A percentile compares a stretch with the other conserved stretches of the same genome.
These are phyloP conservation scores for Sporothrix brasiliensis DNA, from an alignment of 2,329 filamentous ascomycete species.

Conservation along the genomic window DNA sequence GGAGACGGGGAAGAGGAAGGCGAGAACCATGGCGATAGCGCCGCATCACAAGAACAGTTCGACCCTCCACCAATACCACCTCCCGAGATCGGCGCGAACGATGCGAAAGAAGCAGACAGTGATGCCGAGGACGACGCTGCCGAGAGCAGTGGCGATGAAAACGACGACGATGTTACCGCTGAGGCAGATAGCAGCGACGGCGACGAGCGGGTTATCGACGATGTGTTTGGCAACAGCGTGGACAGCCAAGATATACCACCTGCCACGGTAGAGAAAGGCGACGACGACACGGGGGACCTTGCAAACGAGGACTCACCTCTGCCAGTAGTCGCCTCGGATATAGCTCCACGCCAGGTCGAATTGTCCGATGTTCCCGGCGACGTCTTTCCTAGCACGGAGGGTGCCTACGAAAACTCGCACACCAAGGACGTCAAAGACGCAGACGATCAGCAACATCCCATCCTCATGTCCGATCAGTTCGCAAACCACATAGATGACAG, in stretches of 20 bases:
- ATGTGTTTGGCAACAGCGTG: neutral
- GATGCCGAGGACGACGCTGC: neutral
- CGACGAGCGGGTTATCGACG: neutral
- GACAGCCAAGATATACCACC: neutral
- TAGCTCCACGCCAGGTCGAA: neutral
- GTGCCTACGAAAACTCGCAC: too few relatives aligned
- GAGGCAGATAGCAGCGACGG: neutral
- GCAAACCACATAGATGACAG: neutral
- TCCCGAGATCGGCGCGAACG: neutral
- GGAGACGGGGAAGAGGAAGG: neutral
- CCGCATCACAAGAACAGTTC: neutral
- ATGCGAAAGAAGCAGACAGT: neutral
- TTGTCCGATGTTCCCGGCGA: neutral
- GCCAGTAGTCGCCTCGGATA: neutral
- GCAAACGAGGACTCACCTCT: neutral
- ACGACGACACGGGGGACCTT: neutral
- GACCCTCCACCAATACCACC: slow-evolving; percentile 19
- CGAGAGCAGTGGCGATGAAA: neutral
- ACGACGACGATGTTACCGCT: neutral
- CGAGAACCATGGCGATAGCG: neutral
- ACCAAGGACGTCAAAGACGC: neutral
- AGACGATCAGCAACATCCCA: neutral
- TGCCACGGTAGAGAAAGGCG: neutral
- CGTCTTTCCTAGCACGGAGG: neutral
- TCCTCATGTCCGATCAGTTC: neutral